Base-by-base conservation (phyloP, 2,329 filamentous ascomycete genomes). In the Pseudogymnoascus sp. region DNA sequence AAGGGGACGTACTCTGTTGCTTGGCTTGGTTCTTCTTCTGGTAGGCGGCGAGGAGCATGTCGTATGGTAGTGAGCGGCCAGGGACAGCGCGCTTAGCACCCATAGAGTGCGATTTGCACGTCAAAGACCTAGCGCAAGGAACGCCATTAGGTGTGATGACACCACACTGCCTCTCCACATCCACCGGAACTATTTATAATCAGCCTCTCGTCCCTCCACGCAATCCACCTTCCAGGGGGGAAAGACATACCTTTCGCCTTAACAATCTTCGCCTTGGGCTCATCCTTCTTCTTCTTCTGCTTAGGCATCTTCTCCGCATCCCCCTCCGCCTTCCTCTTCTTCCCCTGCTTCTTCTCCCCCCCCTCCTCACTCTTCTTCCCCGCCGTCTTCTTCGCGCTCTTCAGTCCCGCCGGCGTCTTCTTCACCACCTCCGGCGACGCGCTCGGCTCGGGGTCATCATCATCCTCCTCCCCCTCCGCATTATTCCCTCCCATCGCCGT, bases 11-110 rank as follows among this genome's bases (percentile, higher is more conserved):
- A 93, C 91, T 96, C 77, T 98, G 95, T 79, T 96, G 91, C 73
- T 96, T 96, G 21, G 95, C 95, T 76, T 98, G 95, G 72, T 99
- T 99, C 81, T 97, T 98, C 83, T 98, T 97, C 76, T 95, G 90
- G 72, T 95, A 95, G 6, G 89, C 88, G 13, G 90, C 87, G 39
- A 97, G 82, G 41, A 97, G 80, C 88, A 96, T 95, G 75, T 96
- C 92, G 73, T 97, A 97, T 1, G 93, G 93, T 65, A 96, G 78
- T 51, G 90, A 95, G 66, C 93, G 83, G 0, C 93, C 93, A 4
- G 91, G 89, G 2, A 97, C 93, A 0, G 90, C 89, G 69, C 93
- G 84, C 77, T 97, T 97, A 4, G 93, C 89, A 10, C 93, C 92
- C 93, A 97, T 96, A n/a, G 84, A 88, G 69, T 97, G 93, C 66